These are phyloP conservation scores for Solanum stenotomum DNA, from an alignment of 257 asterid genomes.

Conservation along the genomic window DNA sequence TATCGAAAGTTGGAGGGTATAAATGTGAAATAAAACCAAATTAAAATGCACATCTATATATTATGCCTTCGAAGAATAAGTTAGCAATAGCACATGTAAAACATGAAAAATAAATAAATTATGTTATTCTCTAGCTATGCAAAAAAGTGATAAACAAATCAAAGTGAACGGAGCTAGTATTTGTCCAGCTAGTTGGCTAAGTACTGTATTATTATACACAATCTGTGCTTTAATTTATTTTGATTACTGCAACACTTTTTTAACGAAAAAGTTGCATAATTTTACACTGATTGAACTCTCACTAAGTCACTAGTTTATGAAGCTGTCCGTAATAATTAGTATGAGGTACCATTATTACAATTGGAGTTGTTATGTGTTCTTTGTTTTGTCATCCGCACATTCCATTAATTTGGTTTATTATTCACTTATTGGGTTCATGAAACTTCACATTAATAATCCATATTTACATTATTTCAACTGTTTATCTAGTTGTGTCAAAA, in stretches of 20 bases:
- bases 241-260: not conserved
- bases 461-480: not conserved
- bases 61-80: not conserved
- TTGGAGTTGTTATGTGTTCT: not conserved
- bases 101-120: no score
- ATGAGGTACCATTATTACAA: not conserved
- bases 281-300: not conserved
- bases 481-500: not conserved
- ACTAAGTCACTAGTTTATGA: not conserved
- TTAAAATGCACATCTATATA: no score
- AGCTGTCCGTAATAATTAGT: not conserved
- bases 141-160: no score
- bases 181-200: not conserved
- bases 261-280: not conserved
- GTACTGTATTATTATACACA: not conserved
- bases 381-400: not conserved
- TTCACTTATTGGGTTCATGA: not conserved
- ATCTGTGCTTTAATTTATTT: not conserved
- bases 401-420: not conserved
- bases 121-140: not conserved
- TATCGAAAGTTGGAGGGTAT: not conserved
- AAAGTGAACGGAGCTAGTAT: no score
- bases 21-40: not conserved
- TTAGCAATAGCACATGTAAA: not conserved
- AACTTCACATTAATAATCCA: not conserved